These are phyloP conservation scores for Gracilaria vermiculophylla DNA, from an alignment of 23 red algal genomes.

Conservation along the genomic window DNA sequence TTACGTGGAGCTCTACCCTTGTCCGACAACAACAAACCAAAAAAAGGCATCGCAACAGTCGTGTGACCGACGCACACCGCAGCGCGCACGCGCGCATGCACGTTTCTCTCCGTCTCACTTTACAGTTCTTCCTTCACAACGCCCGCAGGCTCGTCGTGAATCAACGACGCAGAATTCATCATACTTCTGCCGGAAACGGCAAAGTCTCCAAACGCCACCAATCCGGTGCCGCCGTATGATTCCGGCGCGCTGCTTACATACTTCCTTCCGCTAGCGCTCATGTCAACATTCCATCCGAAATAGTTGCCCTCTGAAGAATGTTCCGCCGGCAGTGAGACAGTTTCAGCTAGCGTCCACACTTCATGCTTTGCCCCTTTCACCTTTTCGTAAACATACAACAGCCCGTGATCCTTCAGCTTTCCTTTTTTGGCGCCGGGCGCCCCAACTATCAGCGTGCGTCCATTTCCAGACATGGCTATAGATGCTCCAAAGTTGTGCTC, in stretches of 20 bases:
- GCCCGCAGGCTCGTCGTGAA: not conserved
- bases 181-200: not conserved
- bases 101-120: no score
- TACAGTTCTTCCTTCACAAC: not conserved
- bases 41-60: no score
- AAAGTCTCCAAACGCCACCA: conserved; percentile 18
- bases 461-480: conserved; percentile 42
- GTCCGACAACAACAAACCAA: no score
- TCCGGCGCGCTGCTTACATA: conserved; percentile 6
- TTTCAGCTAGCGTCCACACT: conserved; percentile 16
- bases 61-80: no score
- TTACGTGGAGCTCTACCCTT: no score
- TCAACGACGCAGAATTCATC: conserved; percentile 3
- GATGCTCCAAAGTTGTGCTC: conserved; percentile 74
- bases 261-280: conserved; percentile 12
- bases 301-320: not conserved
- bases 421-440: conserved; percentile 50
- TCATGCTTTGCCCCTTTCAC: not conserved
- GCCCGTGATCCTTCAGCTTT: conserved; percentile 25
- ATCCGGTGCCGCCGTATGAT: not conserved
- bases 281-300: conserved; percentile 30
- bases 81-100: no score
- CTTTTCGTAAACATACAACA: conserved; percentile 49
- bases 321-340: not conserved
- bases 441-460: conserved; percentile 37